These are phyloP conservation scores for Verticillium nonalfalfae DNA, from an alignment of 2,329 filamentous ascomycete species.

Conservation along the genomic window DNA sequence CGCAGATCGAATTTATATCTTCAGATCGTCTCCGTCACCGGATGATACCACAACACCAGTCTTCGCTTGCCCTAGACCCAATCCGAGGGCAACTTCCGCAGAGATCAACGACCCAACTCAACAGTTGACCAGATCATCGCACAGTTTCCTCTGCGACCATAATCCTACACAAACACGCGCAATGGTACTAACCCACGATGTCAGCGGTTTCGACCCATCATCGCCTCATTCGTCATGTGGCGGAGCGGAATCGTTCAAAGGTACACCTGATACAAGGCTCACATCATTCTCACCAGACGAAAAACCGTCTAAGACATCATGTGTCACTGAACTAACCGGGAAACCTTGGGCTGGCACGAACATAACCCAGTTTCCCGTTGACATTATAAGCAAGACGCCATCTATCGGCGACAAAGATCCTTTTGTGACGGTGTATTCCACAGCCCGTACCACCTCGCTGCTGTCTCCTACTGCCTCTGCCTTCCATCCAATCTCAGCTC, in stretches of 20 bases:
- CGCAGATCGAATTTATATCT: too few relatives aligned
- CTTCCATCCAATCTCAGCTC: conserved; percentile 42
- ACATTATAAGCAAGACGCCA: conserved; percentile 16
- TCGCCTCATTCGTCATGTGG: conserved; percentile 47
- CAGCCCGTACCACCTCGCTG: conserved; percentile 23
- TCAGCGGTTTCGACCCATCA: conserved; percentile 29
- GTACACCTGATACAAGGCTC: conserved; percentile 58
- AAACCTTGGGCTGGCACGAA: conserved; percentile 20
- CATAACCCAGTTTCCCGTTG: conserved; percentile 17
- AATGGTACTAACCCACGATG: not conserved
- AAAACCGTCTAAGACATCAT: conserved; percentile 35
- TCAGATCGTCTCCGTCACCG: too few relatives aligned
- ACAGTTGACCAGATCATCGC: too few relatives aligned
- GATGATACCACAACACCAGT: too few relatives aligned
- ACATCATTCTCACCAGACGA: conserved; percentile 60
- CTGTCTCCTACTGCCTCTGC: conserved; percentile 58
- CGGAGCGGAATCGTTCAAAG: conserved; percentile 49
- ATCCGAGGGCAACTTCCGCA: too few relatives aligned
- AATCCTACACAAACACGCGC: not conserved
- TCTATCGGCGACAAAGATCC: conserved; percentile 41
- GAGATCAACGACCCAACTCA: too few relatives aligned
- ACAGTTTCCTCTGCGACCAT: too few relatives aligned
- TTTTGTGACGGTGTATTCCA: conserved; percentile 38
- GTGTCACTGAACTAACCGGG: conserved; percentile 24
- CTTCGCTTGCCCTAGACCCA: too few relatives aligned